Conservation (phyloP, 2,329 filamentous ascomycete species). For the Fusarium sp. region DNA sequence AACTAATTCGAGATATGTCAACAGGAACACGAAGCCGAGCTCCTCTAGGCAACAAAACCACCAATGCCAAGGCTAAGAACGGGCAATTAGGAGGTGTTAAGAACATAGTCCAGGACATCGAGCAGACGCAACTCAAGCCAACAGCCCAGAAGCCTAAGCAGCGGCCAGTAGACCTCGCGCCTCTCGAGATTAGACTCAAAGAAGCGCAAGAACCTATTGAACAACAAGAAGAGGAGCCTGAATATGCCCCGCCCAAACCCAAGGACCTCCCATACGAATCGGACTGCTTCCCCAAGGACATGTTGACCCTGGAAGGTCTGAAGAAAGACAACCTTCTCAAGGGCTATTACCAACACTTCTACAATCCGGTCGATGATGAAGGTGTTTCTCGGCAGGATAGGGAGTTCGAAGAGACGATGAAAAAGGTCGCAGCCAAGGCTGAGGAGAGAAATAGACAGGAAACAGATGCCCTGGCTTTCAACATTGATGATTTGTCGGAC, state of each 20-base stretch:
- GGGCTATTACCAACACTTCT: conserved; percentile 74
- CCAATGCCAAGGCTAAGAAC: conserved; percentile 86
- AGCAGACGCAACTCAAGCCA: conserved; percentile 74
- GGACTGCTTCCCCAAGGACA: conserved; percentile 74
- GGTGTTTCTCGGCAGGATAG: conserved; percentile 75
- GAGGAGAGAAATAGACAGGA: conserved; percentile 79
- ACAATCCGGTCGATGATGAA: conserved; percentile 76
- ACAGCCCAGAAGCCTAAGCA: conserved; percentile 74
- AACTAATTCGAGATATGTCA: conserved; percentile 21
- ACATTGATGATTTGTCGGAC: conserved; percentile 62
- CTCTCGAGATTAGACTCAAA: conserved; percentile 75
- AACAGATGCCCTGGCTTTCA: conserved; percentile 75
- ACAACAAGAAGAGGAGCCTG: conserved; percentile 76
- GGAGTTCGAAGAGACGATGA: conserved; percentile 69
- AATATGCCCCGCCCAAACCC: conserved; percentile 87
- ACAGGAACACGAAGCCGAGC: conserved; percentile 74
- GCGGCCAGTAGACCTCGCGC: conserved; percentile 65
- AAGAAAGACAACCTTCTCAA: conserved; percentile 72
- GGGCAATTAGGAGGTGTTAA: conserved; percentile 78
- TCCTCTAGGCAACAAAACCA: conserved; percentile 93
- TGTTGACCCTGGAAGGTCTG: conserved; percentile 70
- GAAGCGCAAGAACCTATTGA: conserved; percentile 63
- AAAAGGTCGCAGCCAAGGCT: conserved; percentile 67
- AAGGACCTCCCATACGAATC: conserved; percentile 78
- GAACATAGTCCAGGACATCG: conserved; percentile 69